phyloP scores from a whole-genome alignment of 2,329 filamentous ascomycete genomes.

The Pseudogymnoascus sp. region DNA sequence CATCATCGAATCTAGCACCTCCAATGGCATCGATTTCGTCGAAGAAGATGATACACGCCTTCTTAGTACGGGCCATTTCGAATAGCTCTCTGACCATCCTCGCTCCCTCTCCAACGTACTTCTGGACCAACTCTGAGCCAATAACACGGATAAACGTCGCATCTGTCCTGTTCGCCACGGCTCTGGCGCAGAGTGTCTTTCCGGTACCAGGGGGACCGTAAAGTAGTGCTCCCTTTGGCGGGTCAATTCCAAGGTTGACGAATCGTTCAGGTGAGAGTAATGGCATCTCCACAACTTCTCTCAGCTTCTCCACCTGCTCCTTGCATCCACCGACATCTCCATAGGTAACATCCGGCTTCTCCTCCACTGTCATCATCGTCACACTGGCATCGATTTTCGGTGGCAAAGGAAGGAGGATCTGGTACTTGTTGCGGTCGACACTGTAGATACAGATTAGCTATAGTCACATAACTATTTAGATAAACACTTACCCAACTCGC shows the following conservation, averaged over 20 bases:
- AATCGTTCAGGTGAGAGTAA: conserved; percentile 93
- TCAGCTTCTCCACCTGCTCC: conserved; percentile 97
- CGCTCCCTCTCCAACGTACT: conserved; percentile 96
- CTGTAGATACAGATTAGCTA: conserved; percentile 30
- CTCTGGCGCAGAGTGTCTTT: conserved; percentile 95
- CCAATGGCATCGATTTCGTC: conserved; percentile 97
- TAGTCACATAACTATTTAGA: conserved; percentile 11
- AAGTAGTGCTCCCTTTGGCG: conserved; percentile 90
- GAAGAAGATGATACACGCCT: conserved; percentile 99
- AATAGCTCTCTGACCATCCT: conserved; percentile 98
- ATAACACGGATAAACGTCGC: conserved; percentile 98
- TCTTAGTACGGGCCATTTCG: conserved; percentile 99
- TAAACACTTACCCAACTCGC: conserved; percentile 65
- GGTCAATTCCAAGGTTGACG: conserved; percentile 97
- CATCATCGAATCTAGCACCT: conserved; percentile 92
- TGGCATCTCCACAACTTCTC: conserved; percentile 98
- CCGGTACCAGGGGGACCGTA: conserved; percentile 98
- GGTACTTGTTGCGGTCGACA: conserved; percentile 98
- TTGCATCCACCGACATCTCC: conserved; percentile 98
- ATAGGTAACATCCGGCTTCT: conserved; percentile 98
- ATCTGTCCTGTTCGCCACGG: conserved; percentile 94
- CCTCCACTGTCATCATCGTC: conserved; percentile 99
- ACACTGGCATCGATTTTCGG: conserved; percentile 98
- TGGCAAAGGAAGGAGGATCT: conserved; percentile 90
- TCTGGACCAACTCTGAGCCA: conserved; percentile 94